Evolutionary conservation across 305 asterid species (phyloP), one percentile per base, ranked within the genome.

Genomic region (Solanum hybrid): DNA sequence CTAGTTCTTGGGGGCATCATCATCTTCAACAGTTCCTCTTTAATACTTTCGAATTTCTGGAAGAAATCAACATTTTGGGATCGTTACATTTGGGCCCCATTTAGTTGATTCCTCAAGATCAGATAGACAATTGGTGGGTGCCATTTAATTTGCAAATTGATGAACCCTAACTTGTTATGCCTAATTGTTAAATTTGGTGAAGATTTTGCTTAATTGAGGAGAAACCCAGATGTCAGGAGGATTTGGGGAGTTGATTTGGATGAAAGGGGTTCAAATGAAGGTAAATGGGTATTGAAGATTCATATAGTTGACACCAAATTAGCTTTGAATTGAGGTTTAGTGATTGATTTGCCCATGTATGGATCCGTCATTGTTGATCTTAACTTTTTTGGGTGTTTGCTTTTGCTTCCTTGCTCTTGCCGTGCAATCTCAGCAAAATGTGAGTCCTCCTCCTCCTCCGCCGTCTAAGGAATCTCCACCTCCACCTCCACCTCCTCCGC

Each of bases 291-390:
- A 11, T 56, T 56, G 45, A 56, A 56, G 32, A 85, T 85, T 85
- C 32, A 32, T 32, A 45, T 84, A 84, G 31, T 51, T 84, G 75
- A 51, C 27, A 34, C 42, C 42, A 56, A 64, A 85, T 56, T 56
- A 85, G 88, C 45, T 85, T 56, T 19, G 17, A 56, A 32, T 80
- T 38, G 69, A 80, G 36, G 36, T 38, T 38, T 80, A 40, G 19
- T 37, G 60, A 36, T 80, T 22, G 24, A 26, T 73, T 76, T 76
- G 73, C 51, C 8, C 76, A 35, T 84, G 35, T 13, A 92, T 92
- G 94, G 94, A 90, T 85, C 64, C 88, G 3, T 86, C 69, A 36
- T 75, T 90, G 86, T 79, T 85, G 87, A 89, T 73, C 10, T 15
- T 91, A 38, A 24, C 26, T 42, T 85, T 78, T 73, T 85, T 78